Evolutionary conservation across 208 protist genomes (phyloP).

Genomic region (Wallacemonas collosoma): DNA sequence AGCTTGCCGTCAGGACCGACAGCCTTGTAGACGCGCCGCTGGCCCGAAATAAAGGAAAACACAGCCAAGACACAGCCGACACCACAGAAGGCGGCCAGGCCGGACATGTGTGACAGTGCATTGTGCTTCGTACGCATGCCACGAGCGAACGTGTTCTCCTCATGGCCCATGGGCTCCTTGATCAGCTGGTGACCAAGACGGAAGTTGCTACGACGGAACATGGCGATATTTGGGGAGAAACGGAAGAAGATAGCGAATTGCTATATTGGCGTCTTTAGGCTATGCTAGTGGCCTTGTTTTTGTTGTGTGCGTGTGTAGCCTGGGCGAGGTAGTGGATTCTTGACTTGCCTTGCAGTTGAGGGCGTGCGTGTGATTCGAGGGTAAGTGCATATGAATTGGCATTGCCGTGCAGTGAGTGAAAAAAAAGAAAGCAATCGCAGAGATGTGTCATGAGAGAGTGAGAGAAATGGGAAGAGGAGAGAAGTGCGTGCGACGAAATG

Average conservation of each 20-base stretch:
- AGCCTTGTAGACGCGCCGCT: constrained; percentile 50
- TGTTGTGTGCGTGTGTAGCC: neutral
- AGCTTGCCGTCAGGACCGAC: constrained; percentile 69
- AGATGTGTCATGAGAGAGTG: too few species aligned
- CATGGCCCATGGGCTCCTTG: constrained; percentile 89
- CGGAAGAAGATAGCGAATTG: too few species aligned
- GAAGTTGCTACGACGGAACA: constrained; percentile 60
- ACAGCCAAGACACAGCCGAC: constrained; percentile 62
- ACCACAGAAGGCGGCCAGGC: constrained; percentile 41
- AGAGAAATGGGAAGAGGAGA: too few species aligned
- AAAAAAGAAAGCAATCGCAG: too few species aligned
- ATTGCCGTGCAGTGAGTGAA: too few species aligned
- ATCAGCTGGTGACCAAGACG: constrained; percentile 84
- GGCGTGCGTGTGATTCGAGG: too few species aligned
- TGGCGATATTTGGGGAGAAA: constrained; percentile 12
- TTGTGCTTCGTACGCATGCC: constrained; percentile 61
- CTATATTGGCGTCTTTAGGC: neutral
- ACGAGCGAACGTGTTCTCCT: constrained; percentile 82
- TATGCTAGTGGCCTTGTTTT: neutral
- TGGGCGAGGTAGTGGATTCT: too few species aligned
- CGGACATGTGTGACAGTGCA: constrained; percentile 63
- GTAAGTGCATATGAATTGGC: too few species aligned
- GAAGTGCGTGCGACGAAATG: too few species aligned
- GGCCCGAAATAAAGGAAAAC: constrained; percentile 57
- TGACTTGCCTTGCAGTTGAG: too few species aligned